Evolutionary conservation across 176 grass and related monocot genomes (phyloP), one percentile per base, ranked within the genome.

Genomic region (Tillandsia leiboldiana): DNA sequence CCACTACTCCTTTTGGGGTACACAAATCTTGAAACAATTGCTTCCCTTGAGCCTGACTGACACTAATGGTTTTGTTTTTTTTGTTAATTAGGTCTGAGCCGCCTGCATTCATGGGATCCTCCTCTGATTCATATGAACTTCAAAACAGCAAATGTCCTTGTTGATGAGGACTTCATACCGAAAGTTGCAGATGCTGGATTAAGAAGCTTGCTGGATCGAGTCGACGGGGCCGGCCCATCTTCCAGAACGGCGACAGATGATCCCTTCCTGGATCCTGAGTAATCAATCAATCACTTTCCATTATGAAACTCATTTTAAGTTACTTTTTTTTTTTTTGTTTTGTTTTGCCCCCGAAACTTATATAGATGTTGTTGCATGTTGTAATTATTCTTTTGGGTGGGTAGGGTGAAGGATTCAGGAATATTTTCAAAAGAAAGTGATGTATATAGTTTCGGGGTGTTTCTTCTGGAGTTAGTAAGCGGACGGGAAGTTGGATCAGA

Each of bases 401-500:
- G 12, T 67, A 99, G 95, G 56, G 77, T 73, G 51, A 90, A 86
- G 57, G 95, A 84, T 53, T 75, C 90, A 11, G 88, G 77, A 51
- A 73, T 18, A 63, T 99, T 90, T 66, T 86, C 80, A 48, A 49
- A 83, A 73, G 81, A 78, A 70, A 94, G 82, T 11, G 90, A 99
- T 80, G 80, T 93, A 20, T 99, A 99, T 80, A 86, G 89, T 84
- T 99, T 93, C 59, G 95, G 95, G 9, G 84, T 99, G 23, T 99
- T 99, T 78, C 77, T 99, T 79, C 51, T 93, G 52, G 95, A 93
- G 81, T 73, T 99, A 75, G 64, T 93, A 65, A 88, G 84, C 47
- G 95, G 95, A 53, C 71, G 12, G 58, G 86, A 78, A 42, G 84
- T 67, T 58, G 33, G 48, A 15, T 84, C 77, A 67, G 84, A 93